Base-by-base conservation (phyloP, 805 yeast genomes). In the Cyberlindnera japonica region DNA sequence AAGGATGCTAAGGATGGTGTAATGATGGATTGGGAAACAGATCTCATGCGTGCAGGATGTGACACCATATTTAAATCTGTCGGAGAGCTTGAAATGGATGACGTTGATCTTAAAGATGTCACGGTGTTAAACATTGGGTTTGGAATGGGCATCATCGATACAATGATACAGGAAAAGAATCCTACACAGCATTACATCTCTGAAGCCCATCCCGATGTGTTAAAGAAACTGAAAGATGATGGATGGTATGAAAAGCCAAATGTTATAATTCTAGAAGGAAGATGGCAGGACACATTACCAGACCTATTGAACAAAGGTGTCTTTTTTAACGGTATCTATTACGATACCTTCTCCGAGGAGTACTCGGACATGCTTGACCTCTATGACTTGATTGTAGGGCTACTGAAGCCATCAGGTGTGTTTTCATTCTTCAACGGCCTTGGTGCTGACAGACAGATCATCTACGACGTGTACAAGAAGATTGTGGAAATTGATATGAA, bases 1-100 rank as follows among this genome's bases (percentile, higher is more conserved):
- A 71, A 77, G 44, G 81, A 77, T 18, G 67, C 81, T 37, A 46
- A 46, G 21, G 97, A 90, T 54, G 98, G 96, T 14, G 97, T 90
- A 3, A 90, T 90, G 98, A 90, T 90, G 98, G 83, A 83, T 51
- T 90, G 98, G 98, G 98, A 90, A 59, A 72, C 78, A 5, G 75
- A 79, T 16, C 68, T 90, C 41, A 90, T 90, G 98, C 67, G 72
- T 38, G 69, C 81, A 13, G 95, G 95, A 1, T 83, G 95, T 40
- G 79, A 83, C 24, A 67, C 91, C 0, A 58, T 91, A n/a, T 80
- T 82, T 57, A 67, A 67, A 35, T 67, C 76, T 1, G 52, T 64
- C 11, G 59, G 54, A 7, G 64, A 51, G 54, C 39, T n/a, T 38
- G 50, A 9, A 45, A 58, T 16, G 11, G 42, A 41, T 19, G 40